phyloP scores from a whole-genome alignment of 2,329 filamentous ascomycete species.

The Penicillium hesseltinei region DNA sequence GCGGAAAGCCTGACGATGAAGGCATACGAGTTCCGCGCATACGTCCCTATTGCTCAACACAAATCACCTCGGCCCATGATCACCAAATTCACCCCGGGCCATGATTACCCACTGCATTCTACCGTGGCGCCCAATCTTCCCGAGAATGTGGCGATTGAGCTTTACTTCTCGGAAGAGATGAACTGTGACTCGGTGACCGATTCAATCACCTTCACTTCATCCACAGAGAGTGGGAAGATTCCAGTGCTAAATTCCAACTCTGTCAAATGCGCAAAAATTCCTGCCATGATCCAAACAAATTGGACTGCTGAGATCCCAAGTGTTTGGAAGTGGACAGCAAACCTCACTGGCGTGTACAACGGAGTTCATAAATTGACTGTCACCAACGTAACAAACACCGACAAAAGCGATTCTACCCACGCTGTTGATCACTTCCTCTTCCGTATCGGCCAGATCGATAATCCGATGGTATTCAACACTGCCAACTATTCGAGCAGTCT shows the following conservation, averaged over 20 bases:
- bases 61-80: slow-evolving; percentile 55
- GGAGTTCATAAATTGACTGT: slow-evolving; percentile 60
- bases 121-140: slow-evolving; percentile 40
- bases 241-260: slow-evolving; percentile 46
- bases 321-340: slow-evolving; percentile 53
- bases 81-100: slow-evolving; percentile 60
- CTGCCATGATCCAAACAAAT: slow-evolving; percentile 26
- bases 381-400: slow-evolving; percentile 50
- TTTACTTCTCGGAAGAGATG: slow-evolving; percentile 62
- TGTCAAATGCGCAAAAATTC: slow-evolving; percentile 47
- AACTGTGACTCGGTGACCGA: slow-evolving; percentile 55
- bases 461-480: slow-evolving; percentile 58
- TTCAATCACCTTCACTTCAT: slow-evolving; percentile 53
- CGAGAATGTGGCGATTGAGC: slow-evolving; percentile 47
- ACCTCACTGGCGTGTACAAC: slow-evolving; percentile 57
- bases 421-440: slow-evolving; percentile 60
- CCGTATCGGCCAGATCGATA: slow-evolving; percentile 57
- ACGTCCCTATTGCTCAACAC: slow-evolving; percentile 54
- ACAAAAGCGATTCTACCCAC: slow-evolving; percentile 45
- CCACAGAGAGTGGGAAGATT: slow-evolving; percentile 47
- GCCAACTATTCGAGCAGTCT: slow-evolving; percentile 60
- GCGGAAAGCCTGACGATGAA: slow-evolving; percentile 53
- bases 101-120: slow-evolving; percentile 57
- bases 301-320: slow-evolving; percentile 55
- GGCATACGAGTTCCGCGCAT: slow-evolving; percentile 59